Base-by-base conservation (phyloP, 768 basidiomycete species). In the Russula abietina region DNA sequence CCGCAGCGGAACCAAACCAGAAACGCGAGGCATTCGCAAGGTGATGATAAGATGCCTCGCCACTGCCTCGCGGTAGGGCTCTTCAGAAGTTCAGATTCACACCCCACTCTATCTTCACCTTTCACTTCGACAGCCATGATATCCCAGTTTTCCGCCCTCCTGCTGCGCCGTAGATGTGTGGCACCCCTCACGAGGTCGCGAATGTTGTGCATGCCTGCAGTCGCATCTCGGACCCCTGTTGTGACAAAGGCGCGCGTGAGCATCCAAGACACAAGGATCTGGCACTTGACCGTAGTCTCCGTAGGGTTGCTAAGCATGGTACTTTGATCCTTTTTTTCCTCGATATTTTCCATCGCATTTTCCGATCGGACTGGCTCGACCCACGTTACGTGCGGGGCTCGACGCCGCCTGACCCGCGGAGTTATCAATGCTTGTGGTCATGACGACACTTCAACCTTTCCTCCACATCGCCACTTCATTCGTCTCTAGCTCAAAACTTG, bases 61-160 rank as follows among this genome's bases (percentile, higher is more conserved):
- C 9, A 58, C 26, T 60, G 59, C 63, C 63, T 64, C 54, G 58
- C 63, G 63, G 58, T 60, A 36, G 12, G 28, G 24, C 17, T n/a
- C 50, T 22, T 26, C 38, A 30, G 28, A 30, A 30, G 28, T 30
- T 30, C 28, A 36, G n/a, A 30, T 39, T 4, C 32, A 22, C 46
- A 26, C 22, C 38, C 55, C 30, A 4, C 30, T 14, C 30, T 36
- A 8, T 3, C 22, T 16, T 24, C 51, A 57, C 11, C 59, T 51
- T 59, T 59, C 54, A 41, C 33, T 14, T 53, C 45, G 16, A 64
- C 49, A 19, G 24, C 30, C 54, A 56, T 60, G 63, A 48, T 55
- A 30, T 50, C 54, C 54, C 54, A 28, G n/a, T n/a, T 33, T 43
- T 43, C 48, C 16, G 32, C 41, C 9, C 45, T 51, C 11, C 19